These are phyloP conservation scores for Leishmania guyanensis DNA, from an alignment of 208 protist genomes.

Conservation along the genomic window DNA sequence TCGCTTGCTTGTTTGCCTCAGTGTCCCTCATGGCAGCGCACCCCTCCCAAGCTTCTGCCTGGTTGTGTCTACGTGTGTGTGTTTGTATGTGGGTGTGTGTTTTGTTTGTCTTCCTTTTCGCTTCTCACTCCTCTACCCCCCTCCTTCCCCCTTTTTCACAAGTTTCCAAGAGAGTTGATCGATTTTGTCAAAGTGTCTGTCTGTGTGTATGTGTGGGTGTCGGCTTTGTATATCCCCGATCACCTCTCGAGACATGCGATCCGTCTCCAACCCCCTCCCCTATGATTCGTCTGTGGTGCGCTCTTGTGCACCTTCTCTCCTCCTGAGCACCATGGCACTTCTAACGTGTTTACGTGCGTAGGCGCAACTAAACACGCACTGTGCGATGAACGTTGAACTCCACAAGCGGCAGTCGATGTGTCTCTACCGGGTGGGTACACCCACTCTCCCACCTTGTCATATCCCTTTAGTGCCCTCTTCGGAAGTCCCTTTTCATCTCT, in stretches of 20 bases:
- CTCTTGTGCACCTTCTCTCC: background rate
- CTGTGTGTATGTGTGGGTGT: background rate
- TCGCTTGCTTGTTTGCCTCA: background rate
- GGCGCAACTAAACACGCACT: no score
- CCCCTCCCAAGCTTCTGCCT: background rate
- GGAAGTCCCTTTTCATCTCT: background rate
- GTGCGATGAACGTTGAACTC: background rate
- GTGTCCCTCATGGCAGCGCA: background rate
- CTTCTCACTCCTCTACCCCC: background rate
- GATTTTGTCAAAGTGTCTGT: background rate
- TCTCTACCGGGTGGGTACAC: background rate
- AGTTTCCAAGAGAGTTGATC: background rate
- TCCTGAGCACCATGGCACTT: background rate
- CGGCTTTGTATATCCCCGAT: background rate
- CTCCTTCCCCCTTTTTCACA: background rate
- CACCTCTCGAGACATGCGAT: no score
- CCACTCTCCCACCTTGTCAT: background rate
- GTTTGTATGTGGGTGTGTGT: background rate
- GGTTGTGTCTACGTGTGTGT: slow-evolving; percentile 1
- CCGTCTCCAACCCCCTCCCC: background rate
- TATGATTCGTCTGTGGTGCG: background rate
- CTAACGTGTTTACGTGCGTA: background rate
- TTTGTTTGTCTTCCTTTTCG: background rate
- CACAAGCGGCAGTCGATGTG: background rate
- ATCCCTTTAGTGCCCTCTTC: background rate